Conservation (phyloP, 2,329 filamentous ascomycete species). For the Colletotrichum shisoi region DNA sequence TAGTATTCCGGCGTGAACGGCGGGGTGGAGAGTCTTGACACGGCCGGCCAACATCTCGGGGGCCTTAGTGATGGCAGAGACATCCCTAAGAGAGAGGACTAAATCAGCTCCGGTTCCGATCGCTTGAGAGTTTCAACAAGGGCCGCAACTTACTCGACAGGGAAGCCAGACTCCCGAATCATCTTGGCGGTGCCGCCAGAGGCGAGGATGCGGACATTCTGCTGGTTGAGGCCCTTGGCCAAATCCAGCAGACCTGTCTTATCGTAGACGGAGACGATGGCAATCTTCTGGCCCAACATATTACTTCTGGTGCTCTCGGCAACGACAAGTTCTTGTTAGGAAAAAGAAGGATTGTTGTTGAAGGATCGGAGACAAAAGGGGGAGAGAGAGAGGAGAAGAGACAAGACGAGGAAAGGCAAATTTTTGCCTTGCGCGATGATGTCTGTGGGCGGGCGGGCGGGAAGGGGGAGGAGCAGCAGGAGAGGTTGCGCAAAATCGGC, state of each 20-base stretch:
- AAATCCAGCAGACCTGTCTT: conserved; percentile 95
- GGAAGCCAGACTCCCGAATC: conserved; percentile 95
- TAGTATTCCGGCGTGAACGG: conserved; percentile 89
- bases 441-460: conserved; percentile 28
- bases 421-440: conserved; percentile 35
- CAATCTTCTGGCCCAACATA: conserved; percentile 64
- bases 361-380: background rate
- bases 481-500: conserved; percentile 35
- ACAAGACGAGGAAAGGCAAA: conserved; percentile 25
- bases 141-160: conserved; percentile 77
- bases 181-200: conserved; percentile 95
- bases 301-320: conserved; percentile 31
- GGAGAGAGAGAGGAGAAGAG: background rate
- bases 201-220: conserved; percentile 90
- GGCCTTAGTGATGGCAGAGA: conserved; percentile 94
- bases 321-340: conserved; percentile 43
- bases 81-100: conserved; percentile 68
- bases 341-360: conserved; percentile 18
- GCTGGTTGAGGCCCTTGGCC: conserved; percentile 86
- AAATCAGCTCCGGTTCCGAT: conserved; percentile 3
- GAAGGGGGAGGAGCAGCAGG: background rate
- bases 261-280: conserved; percentile 97
- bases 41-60: conserved; percentile 93
- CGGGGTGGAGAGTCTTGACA: conserved; percentile 93
- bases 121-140: background rate